These are phyloP conservation scores for Pichia phayaonensis DNA, from an alignment of 805 yeast species.

Conservation along the genomic window DNA sequence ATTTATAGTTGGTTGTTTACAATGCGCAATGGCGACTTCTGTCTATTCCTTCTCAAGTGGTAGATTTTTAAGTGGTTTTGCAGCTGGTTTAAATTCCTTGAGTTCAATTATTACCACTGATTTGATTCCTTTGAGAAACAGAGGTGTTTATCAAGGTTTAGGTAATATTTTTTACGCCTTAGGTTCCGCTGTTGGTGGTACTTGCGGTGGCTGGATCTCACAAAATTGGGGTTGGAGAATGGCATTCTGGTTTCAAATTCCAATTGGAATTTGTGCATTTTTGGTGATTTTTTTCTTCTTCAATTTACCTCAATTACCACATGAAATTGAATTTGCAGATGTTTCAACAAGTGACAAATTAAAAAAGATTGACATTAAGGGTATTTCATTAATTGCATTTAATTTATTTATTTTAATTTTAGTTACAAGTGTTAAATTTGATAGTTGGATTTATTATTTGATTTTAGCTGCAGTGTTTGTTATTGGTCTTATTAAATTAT, in stretches of 20 bases:
- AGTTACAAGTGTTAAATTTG: constrained; percentile 33
- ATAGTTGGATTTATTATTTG: not conserved
- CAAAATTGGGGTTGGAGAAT: constrained; percentile 58
- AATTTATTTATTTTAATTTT: constrained; percentile 27
- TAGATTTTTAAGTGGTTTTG: constrained; percentile 75
- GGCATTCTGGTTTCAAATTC: constrained; percentile 50
- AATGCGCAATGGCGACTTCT: constrained; percentile 45
- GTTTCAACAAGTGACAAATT: constrained; percentile 38
- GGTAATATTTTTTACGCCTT: constrained; percentile 73
- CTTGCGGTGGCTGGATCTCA: constrained; percentile 51
- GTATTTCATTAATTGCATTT: constrained; percentile 26
- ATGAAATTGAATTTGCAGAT: constrained; percentile 23
- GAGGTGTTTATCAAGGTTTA: constrained; percentile 83
- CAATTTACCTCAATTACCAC: constrained; percentile 38
- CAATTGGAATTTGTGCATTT: constrained; percentile 36
- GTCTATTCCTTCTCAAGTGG: constrained; percentile 43
- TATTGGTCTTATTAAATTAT: constrained; percentile 9
- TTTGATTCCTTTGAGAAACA: constrained; percentile 66
- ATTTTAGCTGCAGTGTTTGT: constrained; percentile 1
- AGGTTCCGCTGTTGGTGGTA: constrained; percentile 73
- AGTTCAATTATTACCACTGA: constrained; percentile 76
- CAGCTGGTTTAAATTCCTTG: constrained; percentile 81
- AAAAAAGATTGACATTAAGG: constrained; percentile 46
- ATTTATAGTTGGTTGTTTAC: constrained; percentile 51
- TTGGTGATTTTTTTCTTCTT: constrained; percentile 35